Percentiles rank a stretch among this genome's conserved stretches.
phyloP scores from a whole-genome alignment of 202 grass and related monocot species.

The Bolboschoenoplectus hybrid region DNA sequence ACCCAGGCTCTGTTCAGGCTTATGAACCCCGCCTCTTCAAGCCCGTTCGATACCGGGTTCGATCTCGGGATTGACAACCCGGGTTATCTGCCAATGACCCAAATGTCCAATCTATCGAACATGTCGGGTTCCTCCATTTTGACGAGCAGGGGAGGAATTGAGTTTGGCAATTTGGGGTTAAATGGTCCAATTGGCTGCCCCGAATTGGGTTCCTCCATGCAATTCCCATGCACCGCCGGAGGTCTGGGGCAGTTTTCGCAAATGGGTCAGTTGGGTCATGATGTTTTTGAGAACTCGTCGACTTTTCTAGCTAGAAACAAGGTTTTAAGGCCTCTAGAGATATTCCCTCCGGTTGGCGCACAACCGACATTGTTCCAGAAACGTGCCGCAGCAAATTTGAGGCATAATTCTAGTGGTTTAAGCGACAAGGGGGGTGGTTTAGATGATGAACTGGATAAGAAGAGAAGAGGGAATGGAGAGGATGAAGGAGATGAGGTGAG shows the following conservation, averaged over 20 bases:
- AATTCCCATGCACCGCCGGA: constrained; percentile 39
- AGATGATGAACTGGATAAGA: constrained; percentile 59
- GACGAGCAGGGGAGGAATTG: constrained; percentile 35
- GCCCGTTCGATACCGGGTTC: constrained; percentile 43
- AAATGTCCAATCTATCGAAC: constrained; percentile 31
- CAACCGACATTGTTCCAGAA: constrained; percentile 97
- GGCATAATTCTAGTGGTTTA: constrained; percentile 52
- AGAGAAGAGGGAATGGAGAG: constrained; percentile 50
- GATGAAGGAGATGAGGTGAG: constrained; percentile 62
- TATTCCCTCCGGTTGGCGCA: constrained; percentile 67
- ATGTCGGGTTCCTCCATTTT: constrained; percentile 37
- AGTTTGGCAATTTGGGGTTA: constrained; percentile 44
- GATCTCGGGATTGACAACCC: constrained; percentile 46
- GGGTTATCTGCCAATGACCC: constrained; percentile 31
- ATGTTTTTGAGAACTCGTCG: constrained; percentile 48
- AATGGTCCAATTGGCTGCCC: constrained; percentile 33
- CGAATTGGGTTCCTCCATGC: constrained; percentile 27
- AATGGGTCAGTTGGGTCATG: constrained; percentile 40
- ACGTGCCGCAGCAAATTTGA: constrained; percentile 60
- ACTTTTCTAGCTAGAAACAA: constrained; percentile 60
- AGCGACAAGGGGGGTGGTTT: constrained; percentile 27
- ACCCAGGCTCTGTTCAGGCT: constrained; percentile 40
- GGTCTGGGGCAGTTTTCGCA: constrained; percentile 35
- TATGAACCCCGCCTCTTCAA: constrained; percentile 24
- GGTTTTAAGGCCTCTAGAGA: constrained; percentile 81